Conservation (phyloP, 768 basidiomycete genomes). For the Trametes cingulata region DNA sequence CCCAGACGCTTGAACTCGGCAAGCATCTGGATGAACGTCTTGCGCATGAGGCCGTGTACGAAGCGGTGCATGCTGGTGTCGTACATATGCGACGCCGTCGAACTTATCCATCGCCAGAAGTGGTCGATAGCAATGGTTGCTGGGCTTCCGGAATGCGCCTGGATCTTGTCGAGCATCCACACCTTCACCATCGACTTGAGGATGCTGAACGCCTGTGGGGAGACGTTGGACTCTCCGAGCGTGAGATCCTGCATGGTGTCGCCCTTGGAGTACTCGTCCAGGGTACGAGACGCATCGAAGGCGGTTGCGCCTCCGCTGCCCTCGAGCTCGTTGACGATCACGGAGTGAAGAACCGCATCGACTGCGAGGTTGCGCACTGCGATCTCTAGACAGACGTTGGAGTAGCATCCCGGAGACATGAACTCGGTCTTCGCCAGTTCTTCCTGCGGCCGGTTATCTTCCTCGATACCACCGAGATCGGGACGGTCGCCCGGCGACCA, state of each 20-base stretch:
- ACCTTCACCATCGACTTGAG: conserved; percentile 85
- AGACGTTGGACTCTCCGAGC: conserved; percentile 87
- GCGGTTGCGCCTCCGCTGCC: conserved; percentile 92
- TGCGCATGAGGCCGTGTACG: conserved; percentile 93
- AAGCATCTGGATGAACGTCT: conserved; percentile 94
- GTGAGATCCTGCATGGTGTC: conserved; percentile 68
- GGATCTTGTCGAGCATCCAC: conserved; percentile 89
- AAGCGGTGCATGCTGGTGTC: conserved; percentile 94
- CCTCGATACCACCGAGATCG: conserved; percentile 91
- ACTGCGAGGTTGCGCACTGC: conserved; percentile 91
- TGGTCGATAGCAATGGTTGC: conserved; percentile 81
- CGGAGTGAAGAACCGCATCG: conserved; percentile 90
- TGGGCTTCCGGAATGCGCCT: conserved; percentile 62
- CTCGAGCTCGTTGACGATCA: conserved; percentile 95
- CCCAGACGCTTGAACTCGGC: conserved; percentile 96
- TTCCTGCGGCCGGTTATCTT: conserved; percentile 74
- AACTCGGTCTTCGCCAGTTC: conserved; percentile 87
- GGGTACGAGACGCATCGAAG: conserved; percentile 90
- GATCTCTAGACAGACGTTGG: conserved; percentile 90
- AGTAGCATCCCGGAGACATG: conserved; percentile 80
- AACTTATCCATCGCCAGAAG: conserved; percentile 97
- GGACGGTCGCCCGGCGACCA: conserved; percentile 91
- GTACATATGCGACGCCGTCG: conserved; percentile 81
- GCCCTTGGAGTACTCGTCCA: conserved; percentile 84
- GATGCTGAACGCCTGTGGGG: conserved; percentile 81